Conservation (phyloP, 495 filamentous ascomycete genomes). For the Aspergillus kassunensis region DNA sequence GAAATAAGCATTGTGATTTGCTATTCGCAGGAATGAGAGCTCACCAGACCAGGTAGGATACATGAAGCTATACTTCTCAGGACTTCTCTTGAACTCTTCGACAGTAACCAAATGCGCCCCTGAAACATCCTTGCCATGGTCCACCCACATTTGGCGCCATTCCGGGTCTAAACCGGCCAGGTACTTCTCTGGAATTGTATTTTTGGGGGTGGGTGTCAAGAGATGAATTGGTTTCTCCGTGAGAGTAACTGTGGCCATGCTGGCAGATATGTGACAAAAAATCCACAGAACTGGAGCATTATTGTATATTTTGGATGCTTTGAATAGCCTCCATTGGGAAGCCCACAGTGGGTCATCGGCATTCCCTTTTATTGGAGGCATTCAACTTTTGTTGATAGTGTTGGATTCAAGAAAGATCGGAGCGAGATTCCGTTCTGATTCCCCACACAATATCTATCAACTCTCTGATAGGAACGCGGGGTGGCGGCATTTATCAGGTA, state of each 20-base stretch:
- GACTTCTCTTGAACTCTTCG: slow-evolving; percentile 31
- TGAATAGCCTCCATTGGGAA: no score
- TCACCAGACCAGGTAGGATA: slow-evolving; percentile 29
- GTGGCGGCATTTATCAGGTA: neutral
- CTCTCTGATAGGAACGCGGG: neutral
- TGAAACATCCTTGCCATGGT: slow-evolving; percentile 14
- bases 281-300: no score
- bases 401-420: no score
- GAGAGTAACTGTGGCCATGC: neutral
- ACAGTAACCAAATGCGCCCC: slow-evolving; percentile 24
- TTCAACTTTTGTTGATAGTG: neutral
- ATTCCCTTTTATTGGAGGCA: slow-evolving; percentile 6
- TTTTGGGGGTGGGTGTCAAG: neutral
- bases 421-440: no score
- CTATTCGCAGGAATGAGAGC: slow-evolving; percentile 14
- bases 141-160: slow-evolving; percentile 19
- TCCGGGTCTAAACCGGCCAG: slow-evolving; percentile 13
- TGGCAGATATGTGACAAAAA: neutral
- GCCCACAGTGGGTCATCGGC: neutral
- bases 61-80: slow-evolving; percentile 27
- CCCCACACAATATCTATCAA: no score
- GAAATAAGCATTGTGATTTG: slow-evolving; percentile 30
- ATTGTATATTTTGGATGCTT: no score
- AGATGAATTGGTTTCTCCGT: neutral
- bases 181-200: slow-evolving; percentile 17